Conservation (phyloP, 208 protist species). For the Novymonas esmeraldas region DNA sequence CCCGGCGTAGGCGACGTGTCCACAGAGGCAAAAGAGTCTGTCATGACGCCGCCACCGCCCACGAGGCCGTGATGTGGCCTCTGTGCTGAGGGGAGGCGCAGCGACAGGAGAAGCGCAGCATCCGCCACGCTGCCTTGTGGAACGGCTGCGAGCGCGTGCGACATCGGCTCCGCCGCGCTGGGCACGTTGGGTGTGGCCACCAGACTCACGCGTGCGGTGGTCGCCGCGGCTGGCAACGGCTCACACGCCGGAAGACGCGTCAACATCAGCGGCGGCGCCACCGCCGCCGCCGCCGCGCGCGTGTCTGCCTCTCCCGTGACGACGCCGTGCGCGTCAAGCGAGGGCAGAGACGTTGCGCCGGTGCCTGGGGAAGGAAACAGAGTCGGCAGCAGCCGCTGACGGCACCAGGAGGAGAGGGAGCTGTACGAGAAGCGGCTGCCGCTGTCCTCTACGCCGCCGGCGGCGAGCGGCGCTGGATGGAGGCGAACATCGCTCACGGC, state of each 20-base stretch:
- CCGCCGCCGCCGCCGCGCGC: too few relatives aligned
- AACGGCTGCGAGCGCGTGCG: not conserved
- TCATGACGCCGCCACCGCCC: too few relatives aligned
- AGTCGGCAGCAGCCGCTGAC: constrained; percentile 4
- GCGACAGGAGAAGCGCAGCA: not conserved
- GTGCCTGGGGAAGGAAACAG: constrained; percentile 8
- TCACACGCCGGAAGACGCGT: too few relatives aligned
- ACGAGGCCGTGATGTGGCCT: too few relatives aligned
- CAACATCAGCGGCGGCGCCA: too few relatives aligned
- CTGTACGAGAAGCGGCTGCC: constrained; percentile 1
- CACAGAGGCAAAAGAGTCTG: not conserved
- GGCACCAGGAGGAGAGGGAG: constrained; percentile 9
- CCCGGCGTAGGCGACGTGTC: constrained; percentile 1
- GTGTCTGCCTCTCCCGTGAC: too few relatives aligned
- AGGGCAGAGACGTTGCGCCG: not conserved
- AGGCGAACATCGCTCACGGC: not conserved
- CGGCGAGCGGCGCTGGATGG: not conserved
- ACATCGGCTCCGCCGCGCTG: too few relatives aligned
- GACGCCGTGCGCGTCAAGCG: not conserved
- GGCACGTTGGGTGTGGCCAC: not conserved
- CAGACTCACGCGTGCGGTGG: not conserved
- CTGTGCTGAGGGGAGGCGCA: not conserved
- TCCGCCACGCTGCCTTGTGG: not conserved
- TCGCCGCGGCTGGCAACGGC: not conserved
- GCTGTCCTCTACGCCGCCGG: not conserved